Evolutionary conservation across 345 rosid genomes (phyloP), one percentile per base, ranked within the genome.

Genomic region (Heritiera fomes): DNA sequence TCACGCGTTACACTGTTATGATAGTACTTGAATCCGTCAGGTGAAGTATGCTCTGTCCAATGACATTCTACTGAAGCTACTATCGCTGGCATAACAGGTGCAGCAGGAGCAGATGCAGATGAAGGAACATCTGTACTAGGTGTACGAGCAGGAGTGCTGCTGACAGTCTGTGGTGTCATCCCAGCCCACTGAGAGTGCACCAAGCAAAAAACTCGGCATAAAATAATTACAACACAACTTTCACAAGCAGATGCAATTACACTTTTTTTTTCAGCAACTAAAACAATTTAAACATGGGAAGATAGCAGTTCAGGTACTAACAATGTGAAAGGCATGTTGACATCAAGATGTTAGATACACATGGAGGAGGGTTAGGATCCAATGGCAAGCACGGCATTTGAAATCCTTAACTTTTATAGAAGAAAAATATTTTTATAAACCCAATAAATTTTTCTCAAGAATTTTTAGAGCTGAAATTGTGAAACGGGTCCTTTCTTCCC

Each of bases 21-120:
- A 82, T 94, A 96, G 87, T 96, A 96, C 83, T 92, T 91, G 87
- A 89, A 96, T 79, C 99, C 99, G 79, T 96, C 99, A 11, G 98
- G 98, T 11, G 99, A 94, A 47, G 91, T 91, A 87, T 96, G 99
- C 84, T 94, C 99, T 2, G 99, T 92, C 99, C 99, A 96, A 81
- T 78, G 89, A 86, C 92, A 87, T 84, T 91, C 90, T 73, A 77
- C 82, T 75, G 95, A 81, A 78, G 87, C 84, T 38, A 72, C 83
- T 32, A 83, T 71, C 56, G 86, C 90, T 11, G 78, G 71, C 30
- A 52, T 58, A 69, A 79, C 83, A 75, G 93, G 76, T 63, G 85
- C 79, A 77, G 80, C 76, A 41, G 89, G 70, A 67, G 81, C 73
- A 81, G 84, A 82, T 30, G 86, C 61, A 15, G 91, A 84, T 38